Evolutionary conservation across 768 basidiomycete species (phyloP), one percentile per base, ranked within the genome.

Genomic region (Mycena alexandri): DNA sequence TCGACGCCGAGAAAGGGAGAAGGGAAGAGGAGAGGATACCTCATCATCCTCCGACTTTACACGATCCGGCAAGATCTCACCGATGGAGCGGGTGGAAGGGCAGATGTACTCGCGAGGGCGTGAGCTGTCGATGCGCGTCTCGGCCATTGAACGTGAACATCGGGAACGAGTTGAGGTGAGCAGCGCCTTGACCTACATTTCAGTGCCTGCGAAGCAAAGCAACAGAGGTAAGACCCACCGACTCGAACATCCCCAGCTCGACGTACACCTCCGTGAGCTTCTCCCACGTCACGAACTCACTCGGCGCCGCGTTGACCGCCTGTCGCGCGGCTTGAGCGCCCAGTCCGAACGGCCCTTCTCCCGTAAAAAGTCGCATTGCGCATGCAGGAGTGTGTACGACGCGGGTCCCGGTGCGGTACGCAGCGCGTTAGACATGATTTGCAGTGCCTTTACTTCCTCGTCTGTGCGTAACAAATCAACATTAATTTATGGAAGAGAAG

Each of bases 91-190:
- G n/a, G 69, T 92, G 92, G 76, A 93, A 88, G 1, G 98, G 98
- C 0, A 98, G 84, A 77, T 96, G 94, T 8, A 96, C 86, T 66
- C 90, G 89, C 1, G 91, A 83, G 19, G 96, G 90, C 1, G 92
- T 84, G 12, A 98, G 88, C 76, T 87, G 89, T 5, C 96, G 88
- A 76, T 99, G 98, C 3, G 91, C 84, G 77, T 99, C 98, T 22
- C 96, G 90, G 48, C 98, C 97, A 75, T 98, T 98, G 81, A 93
- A 99, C 10, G 98, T 99, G 81, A 99, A 99, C 98, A 99, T 99
- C 3, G 97, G 96, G 81, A 97, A 98, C n/a, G 96, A 98, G 76
- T 98, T 98, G 54, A 98, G 88, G 97, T 98, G 46, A 98, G 83
- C 16, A 99, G 83, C 0, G 96, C 95, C 85, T 86, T 46, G 84